Base-by-base conservation (phyloP, 1,284 basidiomycete genomes). In the Peniophora sp. region DNA sequence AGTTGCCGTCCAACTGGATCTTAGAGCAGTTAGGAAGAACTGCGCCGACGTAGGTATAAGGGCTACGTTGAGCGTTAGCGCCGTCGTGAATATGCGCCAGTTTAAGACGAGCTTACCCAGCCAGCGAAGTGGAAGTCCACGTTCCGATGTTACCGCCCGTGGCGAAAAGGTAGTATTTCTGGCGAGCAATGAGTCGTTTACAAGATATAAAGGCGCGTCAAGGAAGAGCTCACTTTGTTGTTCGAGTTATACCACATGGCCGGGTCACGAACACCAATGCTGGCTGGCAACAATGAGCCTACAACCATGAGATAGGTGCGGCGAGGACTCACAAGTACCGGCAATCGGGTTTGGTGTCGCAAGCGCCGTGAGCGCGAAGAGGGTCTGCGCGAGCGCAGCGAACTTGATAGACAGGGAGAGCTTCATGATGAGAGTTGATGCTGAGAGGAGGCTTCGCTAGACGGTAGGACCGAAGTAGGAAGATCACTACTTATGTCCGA, bases 91-190 rank as follows among this genome's bases (percentile, higher is more conserved):
- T 32, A n/a, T n/a, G n/a, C n/a, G n/a, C n/a, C 17, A 20, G 14
- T 20, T 24, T 22, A 45, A 19, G 1, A 35, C 25, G 19, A 10
- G 38, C 49, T 2, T 56, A 59, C 58, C 58, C 58, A 16, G 56
- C 52, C 1, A 59, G 38, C n/a, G 55, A 53, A 22, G 52, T 55
- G 8, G 56, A 55, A 8, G 56, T 59, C 22, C 58, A 36, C 16
- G 58, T 59, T 2, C 52, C 56, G 16, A 49, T 52, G 14, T 47
- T 49, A 47, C 58, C 54, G 50, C 56, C 55, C 2, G 58, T 56
- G 3, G 52, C 57, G 50, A 59, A 61, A 25, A 57, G 51, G 49
- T 53, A 60, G 36, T 58, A 60, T 39, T 58, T 60, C 34, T 36
- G 34, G 34, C 10, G 34, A 36, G n/a, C 10, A 10, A 10, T n/a